Evolutionary conservation across 805 yeast species (phyloP), one percentile per base, ranked within the genome.

Genomic region (Naumovozyma baii): DNA sequence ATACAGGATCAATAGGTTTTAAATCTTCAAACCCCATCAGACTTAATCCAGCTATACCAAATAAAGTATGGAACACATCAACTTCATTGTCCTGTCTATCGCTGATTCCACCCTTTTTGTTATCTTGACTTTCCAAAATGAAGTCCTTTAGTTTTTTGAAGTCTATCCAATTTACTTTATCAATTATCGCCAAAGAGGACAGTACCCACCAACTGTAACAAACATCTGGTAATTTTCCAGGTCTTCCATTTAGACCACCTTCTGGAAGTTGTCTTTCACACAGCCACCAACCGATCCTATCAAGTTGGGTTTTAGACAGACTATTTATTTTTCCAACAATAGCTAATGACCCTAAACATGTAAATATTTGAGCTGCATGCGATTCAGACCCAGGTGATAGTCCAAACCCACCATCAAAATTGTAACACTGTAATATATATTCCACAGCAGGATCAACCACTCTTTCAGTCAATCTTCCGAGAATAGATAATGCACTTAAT

Each of bases 131-230:
- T 2, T 59, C 54, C 31, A 90, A 61, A 3, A 92, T 87, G 54
- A 87, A 92, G 2, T 62, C 58, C 38, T 72, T 70, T 41, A 92
- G 64, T 49, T 72, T 76, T 3, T 63, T 69, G 20, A 67, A 68
- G 53, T 85, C 80, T n/a, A 92, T 81, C 87, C 95, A 87, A 47
- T 83, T 73, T 15, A 78, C 58, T 45, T 73, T 77, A 0, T 66
- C 74, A 16, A 90, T 66, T 29, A 85, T 78, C 0, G 82, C 72
- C 41, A 88, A 62, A 2, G 86, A 72, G 2, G 94, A 80, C 17
- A 87, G 59, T 8, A 87, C 94, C 99, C 99, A 92, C 95, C 96
- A 92, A 50, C 92, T 79, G 58, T 92, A 92, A 57, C 99, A 92
- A n/a, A 85, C 95, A 61, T 92, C 99, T 0, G 97, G 95, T 15